These are phyloP conservation scores for Aspergillus bombycis DNA, from an alignment of 2,329 filamentous ascomycete species.

Conservation along the genomic window DNA sequence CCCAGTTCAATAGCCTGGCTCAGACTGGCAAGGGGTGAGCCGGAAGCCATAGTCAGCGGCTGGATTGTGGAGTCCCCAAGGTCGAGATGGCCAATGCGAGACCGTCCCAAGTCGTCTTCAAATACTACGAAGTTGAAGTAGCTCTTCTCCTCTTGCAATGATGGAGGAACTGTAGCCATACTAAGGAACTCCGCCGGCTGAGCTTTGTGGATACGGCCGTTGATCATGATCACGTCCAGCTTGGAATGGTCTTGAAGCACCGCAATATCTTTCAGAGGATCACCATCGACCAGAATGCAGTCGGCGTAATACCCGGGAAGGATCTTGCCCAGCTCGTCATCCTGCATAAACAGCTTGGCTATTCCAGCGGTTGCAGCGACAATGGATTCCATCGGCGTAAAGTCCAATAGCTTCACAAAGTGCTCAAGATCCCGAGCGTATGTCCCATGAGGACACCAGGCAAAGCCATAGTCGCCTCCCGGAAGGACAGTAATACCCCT, in stretches of 20 bases:
- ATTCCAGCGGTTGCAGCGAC: slow-evolving; percentile 48
- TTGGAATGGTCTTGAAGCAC: slow-evolving; percentile 49
- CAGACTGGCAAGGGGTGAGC: background rate
- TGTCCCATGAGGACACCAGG: slow-evolving; percentile 54
- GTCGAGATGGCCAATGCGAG: background rate
- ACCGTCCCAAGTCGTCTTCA: slow-evolving; percentile 1
- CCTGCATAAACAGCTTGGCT: slow-evolving; percentile 47
- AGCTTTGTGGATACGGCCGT: slow-evolving; percentile 53
- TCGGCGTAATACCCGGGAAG: slow-evolving; percentile 48
- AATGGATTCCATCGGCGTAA: slow-evolving; percentile 49
- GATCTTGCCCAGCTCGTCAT: slow-evolving; percentile 44
- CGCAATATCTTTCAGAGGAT: slow-evolving; percentile 47
- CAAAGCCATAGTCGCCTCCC: slow-evolving; percentile 53
- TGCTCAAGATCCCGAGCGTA: slow-evolving; percentile 53
- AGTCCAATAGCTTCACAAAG: slow-evolving; percentile 50
- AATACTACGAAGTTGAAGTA: slow-evolving; percentile 7
- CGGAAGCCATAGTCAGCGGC: background rate
- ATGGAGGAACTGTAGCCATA: background rate
- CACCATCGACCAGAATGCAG: slow-evolving; percentile 51
- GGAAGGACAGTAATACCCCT: slow-evolving; percentile 52
- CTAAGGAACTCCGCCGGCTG: background rate
- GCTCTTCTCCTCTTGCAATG: background rate
- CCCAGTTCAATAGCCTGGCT: background rate
- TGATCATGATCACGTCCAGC: slow-evolving; percentile 53
- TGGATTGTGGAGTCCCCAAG: background rate